phyloP scores from a whole-genome alignment of 2,329 filamentous ascomycete genomes.

The Calonectria hawksworthii region DNA sequence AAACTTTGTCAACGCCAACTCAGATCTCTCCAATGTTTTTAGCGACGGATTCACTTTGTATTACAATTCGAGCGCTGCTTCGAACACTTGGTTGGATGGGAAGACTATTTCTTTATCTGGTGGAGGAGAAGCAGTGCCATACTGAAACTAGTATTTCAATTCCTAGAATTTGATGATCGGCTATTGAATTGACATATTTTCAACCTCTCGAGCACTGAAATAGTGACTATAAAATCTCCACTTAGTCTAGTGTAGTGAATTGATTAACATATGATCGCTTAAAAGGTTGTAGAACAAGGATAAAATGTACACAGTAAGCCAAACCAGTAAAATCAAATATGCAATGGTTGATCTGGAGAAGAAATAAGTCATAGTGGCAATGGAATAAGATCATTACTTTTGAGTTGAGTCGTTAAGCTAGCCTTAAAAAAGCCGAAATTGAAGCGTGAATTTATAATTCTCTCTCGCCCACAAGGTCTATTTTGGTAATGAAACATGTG shows the following conservation, averaged over 20 bases:
- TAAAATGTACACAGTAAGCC: too few species aligned
- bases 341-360: too few species aligned
- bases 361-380: too few species aligned
- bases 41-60: conserved; percentile 4
- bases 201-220: background rate
- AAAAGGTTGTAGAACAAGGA: too few species aligned
- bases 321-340: too few species aligned
- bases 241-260: background rate
- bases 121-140: background rate
- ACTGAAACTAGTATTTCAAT: background rate
- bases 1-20: background rate
- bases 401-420: too few species aligned
- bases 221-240: background rate
- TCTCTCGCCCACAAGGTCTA: too few species aligned
- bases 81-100: background rate
- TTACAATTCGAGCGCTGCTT: background rate
- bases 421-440: too few species aligned
- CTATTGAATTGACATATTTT: background rate
- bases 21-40: background rate
- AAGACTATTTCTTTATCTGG: background rate
- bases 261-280: background rate
- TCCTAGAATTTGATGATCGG: background rate
- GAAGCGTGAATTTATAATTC: too few species aligned
- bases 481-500: too few species aligned
- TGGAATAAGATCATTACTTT: too few species aligned